phyloP scores from a whole-genome alignment of 192 early-diverging fungal genomes.

The Rhizophagus clarus region DNA sequence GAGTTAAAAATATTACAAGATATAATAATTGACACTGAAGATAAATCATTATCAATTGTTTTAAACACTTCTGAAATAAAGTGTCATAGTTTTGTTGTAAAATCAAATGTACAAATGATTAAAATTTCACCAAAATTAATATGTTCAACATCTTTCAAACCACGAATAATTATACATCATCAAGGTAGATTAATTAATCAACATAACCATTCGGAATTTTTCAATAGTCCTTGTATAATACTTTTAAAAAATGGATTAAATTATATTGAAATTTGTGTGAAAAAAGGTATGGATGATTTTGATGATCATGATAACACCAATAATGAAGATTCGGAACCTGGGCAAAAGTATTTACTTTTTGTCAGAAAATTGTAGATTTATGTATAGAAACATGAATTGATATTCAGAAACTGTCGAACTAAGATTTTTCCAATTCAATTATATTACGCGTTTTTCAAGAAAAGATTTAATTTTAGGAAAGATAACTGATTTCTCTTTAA shows the following conservation, averaged over 20 bases:
- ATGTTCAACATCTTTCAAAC: neutral
- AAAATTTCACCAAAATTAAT: neutral
- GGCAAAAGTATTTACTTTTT: neutral
- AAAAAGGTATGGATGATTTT: neutral
- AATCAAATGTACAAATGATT: neutral
- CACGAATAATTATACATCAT: neutral
- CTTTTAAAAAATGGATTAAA: neutral
- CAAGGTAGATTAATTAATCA: neutral
- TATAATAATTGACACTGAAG: neutral
- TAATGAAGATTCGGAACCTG: neutral
- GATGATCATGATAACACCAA: neutral
- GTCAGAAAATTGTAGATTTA: neutral
- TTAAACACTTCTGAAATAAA: neutral
- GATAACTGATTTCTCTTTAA: too few species aligned
- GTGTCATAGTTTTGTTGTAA: neutral
- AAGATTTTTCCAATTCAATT: neutral
- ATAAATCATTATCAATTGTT: neutral
- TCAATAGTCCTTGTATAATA: neutral
- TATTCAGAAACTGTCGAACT: neutral
- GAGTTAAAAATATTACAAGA: neutral
- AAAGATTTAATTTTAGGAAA: too few species aligned
- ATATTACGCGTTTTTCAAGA: neutral
- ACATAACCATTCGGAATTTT: neutral
- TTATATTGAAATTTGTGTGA: neutral
- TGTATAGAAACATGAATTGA: neutral